Evolutionary conservation across 805 yeast genomes (phyloP), one percentile per base, ranked within the genome.

Genomic region (Candida endomychidarum): DNA sequence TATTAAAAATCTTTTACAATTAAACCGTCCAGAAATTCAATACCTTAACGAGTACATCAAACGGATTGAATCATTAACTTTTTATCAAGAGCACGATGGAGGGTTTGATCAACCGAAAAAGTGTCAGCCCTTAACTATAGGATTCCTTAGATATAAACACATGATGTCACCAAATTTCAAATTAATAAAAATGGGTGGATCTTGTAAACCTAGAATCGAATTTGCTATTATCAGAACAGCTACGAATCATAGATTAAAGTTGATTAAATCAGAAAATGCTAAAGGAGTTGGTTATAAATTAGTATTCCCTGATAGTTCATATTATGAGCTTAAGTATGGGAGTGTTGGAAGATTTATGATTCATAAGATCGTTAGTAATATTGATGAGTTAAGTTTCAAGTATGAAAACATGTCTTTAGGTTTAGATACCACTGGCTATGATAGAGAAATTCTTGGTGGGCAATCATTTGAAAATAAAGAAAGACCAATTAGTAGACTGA

Each of bases 181-280:
- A 16, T 15, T 40, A 12, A 8, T 30, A 8, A 36, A 35, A 15
- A 40, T 35, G 37, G 40, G 32, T 16, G 43, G 43, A n/a, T 31
- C 40, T 3, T 5, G 3, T 23, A 24, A 16, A 35, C 40, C 40
- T n/a, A 22, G 31, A 29, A 12, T 34, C 8, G 40, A 35, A 17
- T 29, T 31, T 30, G 43, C 40, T 18, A 31, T 40, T 6, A 15
- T 40, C 14, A 40, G n/a, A 24, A 40, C 39, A 8, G 32, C 24
- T 15, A 16, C 18, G 5, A 24, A 24, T 18, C 22, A 24, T 7
- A 34, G 27, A 20, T 20, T 40, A 8, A 40, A 29, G 12, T 35
- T 40, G 19, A 14, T 40, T 19, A 34, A 23, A 23, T n/a, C n/a
- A n/a, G n/a, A n/a, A n/a, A 9, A 14, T 8, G 16, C 12, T 17